A percentile compares a stretch with the other conserved stretches of the same genome.
These are phyloP conservation scores for Phalaenopsis equestris DNA, from an alignment of 106 monocot genomes.

Conservation along the genomic window DNA sequence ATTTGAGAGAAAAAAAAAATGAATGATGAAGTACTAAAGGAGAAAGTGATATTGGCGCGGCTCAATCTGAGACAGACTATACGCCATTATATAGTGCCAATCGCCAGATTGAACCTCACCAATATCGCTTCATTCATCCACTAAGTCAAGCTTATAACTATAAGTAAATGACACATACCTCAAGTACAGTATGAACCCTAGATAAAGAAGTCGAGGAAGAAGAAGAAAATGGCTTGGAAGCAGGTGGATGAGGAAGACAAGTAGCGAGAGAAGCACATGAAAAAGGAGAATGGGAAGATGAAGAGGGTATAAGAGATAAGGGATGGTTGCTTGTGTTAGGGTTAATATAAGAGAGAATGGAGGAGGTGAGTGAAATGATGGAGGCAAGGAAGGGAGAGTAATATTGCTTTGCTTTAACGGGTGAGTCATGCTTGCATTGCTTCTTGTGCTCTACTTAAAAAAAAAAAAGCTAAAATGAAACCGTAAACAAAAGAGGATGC, in stretches of 20 bases:
- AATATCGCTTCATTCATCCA: constrained; percentile 57
- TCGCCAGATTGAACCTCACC: constrained; percentile 98
- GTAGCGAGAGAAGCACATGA: too few species aligned
- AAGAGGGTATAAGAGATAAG: neutral
- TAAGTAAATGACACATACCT: neutral
- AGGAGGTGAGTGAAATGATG: constrained; percentile 53
- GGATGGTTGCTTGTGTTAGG: neutral
- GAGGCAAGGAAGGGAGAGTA: neutral
- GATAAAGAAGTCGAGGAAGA: too few species aligned
- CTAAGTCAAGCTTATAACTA: neutral
- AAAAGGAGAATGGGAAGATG: too few species aligned
- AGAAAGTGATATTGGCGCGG: constrained; percentile 99
- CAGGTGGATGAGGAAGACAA: too few species aligned
- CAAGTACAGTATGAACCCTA: neutral
- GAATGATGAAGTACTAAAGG: neutral
- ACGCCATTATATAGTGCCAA: constrained; percentile 33
- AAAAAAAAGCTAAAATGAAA: constrained; percentile 8
- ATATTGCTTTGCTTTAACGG: constrained; percentile 5
- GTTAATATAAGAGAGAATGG: constrained; percentile 6
- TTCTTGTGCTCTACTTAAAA: neutral
- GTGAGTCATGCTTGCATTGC: constrained; percentile 15
- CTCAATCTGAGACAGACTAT: constrained; percentile 81
- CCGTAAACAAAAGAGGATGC: neutral
- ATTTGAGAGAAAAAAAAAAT: neutral
- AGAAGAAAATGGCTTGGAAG: too few species aligned